Evolutionary conservation across 2,329 filamentous ascomycete species (phyloP).

Genomic region (Chaetoscypha palmicola): DNA sequence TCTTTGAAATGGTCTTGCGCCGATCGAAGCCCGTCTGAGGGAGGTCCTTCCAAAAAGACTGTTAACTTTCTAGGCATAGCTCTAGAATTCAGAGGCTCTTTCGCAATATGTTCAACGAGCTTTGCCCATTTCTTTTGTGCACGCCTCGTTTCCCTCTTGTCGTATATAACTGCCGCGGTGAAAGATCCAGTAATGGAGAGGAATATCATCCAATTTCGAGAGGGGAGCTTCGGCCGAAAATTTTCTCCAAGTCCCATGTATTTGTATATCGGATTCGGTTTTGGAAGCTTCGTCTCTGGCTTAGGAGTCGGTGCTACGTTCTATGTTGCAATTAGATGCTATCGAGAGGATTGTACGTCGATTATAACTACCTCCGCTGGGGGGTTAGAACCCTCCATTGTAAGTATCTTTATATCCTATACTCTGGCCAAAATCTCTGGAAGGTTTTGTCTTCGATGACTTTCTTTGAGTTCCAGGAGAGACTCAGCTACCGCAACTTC

Average conservation of each 20-base stretch:
- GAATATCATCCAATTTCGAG: conserved; percentile 97
- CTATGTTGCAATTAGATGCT: no score
- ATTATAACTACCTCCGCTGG: no score
- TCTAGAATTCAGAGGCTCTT: conserved; percentile 63
- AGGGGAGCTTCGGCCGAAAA: conserved; percentile 77
- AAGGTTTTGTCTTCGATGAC: no score
- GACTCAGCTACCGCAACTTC: no score
- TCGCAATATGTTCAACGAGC: conserved; percentile 75
- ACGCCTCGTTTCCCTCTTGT: conserved; percentile 81
- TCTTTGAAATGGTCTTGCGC: conserved; percentile 95
- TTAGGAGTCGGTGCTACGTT: no score
- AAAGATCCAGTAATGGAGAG: conserved; percentile 71
- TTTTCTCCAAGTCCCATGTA: conserved; percentile 76
- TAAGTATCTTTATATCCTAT: no score
- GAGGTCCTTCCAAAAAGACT: conserved; percentile 78
- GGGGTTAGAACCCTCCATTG: no score
- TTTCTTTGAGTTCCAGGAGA: no score
- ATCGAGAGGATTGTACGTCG: no score
- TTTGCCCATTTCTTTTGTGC: conserved; percentile 81
- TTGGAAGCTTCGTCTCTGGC: conserved; percentile 32
- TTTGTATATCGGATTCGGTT: conserved; percentile 64
- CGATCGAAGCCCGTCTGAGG: conserved; percentile 72
- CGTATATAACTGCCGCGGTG: conserved; percentile 77
- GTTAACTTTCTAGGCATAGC: conserved; percentile 78
- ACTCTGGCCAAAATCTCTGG: no score